These are phyloP conservation scores for Aspergillus fumigatiaffinis DNA, from an alignment of 2,329 filamentous ascomycete species.

Conservation along the genomic window DNA sequence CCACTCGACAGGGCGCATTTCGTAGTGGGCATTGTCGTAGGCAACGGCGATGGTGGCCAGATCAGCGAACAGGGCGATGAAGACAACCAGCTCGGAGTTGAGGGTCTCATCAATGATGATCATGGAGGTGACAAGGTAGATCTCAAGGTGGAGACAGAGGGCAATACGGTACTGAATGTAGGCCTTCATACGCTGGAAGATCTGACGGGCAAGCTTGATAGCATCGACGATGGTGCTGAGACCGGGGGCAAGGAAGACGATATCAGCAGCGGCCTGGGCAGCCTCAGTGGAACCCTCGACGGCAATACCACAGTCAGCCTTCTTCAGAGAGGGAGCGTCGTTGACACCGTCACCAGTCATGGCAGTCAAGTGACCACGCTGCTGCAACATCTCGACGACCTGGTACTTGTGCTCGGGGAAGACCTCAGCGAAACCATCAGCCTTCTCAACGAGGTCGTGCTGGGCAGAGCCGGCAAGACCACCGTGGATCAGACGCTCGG, in stretches of 20 bases:
- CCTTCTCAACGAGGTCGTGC: constrained; percentile 72
- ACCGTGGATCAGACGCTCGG: constrained; percentile 71
- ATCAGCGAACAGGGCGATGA: constrained; percentile 75
- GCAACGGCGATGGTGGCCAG: constrained; percentile 74
- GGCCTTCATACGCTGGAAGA: constrained; percentile 75
- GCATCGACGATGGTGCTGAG: constrained; percentile 67
- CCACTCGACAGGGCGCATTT: constrained; percentile 72
- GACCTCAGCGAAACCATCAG: constrained; percentile 69
- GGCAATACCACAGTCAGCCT: constrained; percentile 70
- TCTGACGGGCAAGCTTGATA: constrained; percentile 70
- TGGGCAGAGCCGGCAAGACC: constrained; percentile 69
- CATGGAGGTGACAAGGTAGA: constrained; percentile 74
- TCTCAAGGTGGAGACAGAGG: constrained; percentile 68
- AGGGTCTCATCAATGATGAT: constrained; percentile 77
- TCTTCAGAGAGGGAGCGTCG: constrained; percentile 69
- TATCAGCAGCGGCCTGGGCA: constrained; percentile 68
- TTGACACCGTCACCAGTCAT: constrained; percentile 77
- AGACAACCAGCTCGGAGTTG: constrained; percentile 68
- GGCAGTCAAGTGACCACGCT: constrained; percentile 67
- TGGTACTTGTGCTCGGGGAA: constrained; percentile 75
- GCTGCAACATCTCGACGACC: constrained; percentile 71
- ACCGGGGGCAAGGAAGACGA: constrained; percentile 70
- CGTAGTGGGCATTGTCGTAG: constrained; percentile 75
- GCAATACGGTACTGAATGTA: constrained; percentile 76
- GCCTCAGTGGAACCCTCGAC: constrained; percentile 70